Percentiles rank a stretch among this genome's conserved stretches.
These are phyloP conservation scores for Fraxinus albicans DNA, from an alignment of 305 asterid species.

Conservation along the genomic window DNA sequence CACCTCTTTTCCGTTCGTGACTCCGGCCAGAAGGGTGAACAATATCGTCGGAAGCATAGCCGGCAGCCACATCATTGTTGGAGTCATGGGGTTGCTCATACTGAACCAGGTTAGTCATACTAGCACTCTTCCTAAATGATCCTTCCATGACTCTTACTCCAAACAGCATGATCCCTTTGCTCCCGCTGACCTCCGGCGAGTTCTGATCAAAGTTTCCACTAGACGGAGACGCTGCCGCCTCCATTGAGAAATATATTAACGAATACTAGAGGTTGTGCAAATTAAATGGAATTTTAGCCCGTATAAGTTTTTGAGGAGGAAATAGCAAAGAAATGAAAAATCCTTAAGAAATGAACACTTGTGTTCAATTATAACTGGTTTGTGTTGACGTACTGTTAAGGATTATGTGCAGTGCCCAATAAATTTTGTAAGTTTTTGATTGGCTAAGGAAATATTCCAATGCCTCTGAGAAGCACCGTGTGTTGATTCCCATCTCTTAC, in stretches of 20 bases:
- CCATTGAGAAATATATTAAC: background rate
- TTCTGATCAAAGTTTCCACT: slow-evolving; percentile 43
- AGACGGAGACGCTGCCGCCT: slow-evolving; percentile 24
- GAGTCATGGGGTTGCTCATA: slow-evolving; percentile 66
- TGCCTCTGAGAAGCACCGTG: slow-evolving; percentile 32
- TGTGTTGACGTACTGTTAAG: slow-evolving; percentile 47
- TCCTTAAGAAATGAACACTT: slow-evolving; percentile 4
- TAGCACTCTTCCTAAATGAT: slow-evolving; percentile 79
- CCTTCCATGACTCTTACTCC: slow-evolving; percentile 88
- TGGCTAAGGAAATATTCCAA: slow-evolving; percentile 29
- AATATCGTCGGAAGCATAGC: slow-evolving; percentile 88
- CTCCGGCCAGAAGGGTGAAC: slow-evolving; percentile 80
- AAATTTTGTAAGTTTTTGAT: slow-evolving; percentile 21
- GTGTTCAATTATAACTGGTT: slow-evolving; percentile 27
- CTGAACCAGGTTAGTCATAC: slow-evolving; percentile 81
- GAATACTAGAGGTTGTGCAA: background rate
- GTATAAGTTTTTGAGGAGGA: background rate
- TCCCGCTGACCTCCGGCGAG: slow-evolving; percentile 43
- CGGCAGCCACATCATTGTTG: slow-evolving; percentile 53
- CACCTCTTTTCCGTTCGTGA: slow-evolving; percentile 91
- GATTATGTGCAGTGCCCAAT: slow-evolving; percentile 37
- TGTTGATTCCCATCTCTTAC: background rate
- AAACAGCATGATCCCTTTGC: slow-evolving; percentile 78
- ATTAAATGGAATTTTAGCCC: slow-evolving; percentile 1
- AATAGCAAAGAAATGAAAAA: slow-evolving; percentile 18